Evolutionary conservation across 768 basidiomycete species (phyloP).

Genomic region (Serpula lacrymans): DNA sequence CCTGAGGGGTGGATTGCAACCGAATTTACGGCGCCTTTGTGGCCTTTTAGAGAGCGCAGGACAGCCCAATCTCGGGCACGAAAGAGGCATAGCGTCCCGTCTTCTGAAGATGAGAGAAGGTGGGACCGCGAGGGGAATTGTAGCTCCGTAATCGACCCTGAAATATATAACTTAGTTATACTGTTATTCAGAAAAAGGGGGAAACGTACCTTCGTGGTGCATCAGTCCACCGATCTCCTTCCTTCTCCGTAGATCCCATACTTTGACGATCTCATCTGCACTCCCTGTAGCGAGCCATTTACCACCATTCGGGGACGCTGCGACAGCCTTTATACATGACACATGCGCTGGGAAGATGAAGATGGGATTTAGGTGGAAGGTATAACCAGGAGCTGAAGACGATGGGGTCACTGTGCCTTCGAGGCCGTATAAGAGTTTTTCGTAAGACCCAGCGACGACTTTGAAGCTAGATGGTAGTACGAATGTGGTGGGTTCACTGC

Average conservation of each 20-base stretch:
- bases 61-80: constrained; percentile 93
- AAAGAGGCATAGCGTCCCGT: constrained; percentile 88
- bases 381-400: constrained; percentile 23
- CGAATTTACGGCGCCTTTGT: constrained; percentile 88
- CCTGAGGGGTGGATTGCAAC: constrained; percentile 92
- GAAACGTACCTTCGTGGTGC: constrained; percentile 81
- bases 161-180: neutral
- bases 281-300: constrained; percentile 97
- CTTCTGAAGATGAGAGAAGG: constrained; percentile 88
- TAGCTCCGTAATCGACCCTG: constrained; percentile 91
- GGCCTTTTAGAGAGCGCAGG: constrained; percentile 83
- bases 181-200: neutral
- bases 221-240: constrained; percentile 95
- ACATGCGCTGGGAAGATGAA: constrained; percentile 98
- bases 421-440: constrained; percentile 91
- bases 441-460: constrained; percentile 90
- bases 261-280: constrained; percentile 94
- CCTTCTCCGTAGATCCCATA: constrained; percentile 89
- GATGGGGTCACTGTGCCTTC: constrained; percentile 53
- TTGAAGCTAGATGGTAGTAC: constrained; percentile 66
- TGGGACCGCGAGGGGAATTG: constrained; percentile 86
- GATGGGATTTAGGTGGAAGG: constrained; percentile 61
- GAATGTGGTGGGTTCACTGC: constrained; percentile 1
- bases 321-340: constrained; percentile 86
- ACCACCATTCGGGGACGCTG: constrained; percentile 83